phyloP scores from a whole-genome alignment of 169 alveolate species.

The Eimeria nieschulzi region DNA sequence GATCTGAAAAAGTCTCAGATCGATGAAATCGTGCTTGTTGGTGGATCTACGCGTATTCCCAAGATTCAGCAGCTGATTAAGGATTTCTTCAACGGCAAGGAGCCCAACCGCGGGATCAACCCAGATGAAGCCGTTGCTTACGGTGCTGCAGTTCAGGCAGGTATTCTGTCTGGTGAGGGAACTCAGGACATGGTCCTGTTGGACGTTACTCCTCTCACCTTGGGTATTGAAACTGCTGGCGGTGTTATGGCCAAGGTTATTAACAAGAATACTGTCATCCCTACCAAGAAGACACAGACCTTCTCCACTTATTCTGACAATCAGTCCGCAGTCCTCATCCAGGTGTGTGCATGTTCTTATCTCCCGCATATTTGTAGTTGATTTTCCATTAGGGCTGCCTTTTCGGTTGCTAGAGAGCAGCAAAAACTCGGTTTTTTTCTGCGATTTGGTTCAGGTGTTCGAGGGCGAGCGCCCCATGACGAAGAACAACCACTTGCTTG shows the following conservation, averaged over 20 bases:
- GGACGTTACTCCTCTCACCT: slow-evolving; percentile 95
- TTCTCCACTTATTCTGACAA: slow-evolving; percentile 97
- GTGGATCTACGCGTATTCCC: slow-evolving; percentile 96
- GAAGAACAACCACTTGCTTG: slow-evolving; percentile 95
- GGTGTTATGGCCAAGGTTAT: slow-evolving; percentile 97
- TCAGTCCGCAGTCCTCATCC: slow-evolving; percentile 95
- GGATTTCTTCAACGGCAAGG: slow-evolving; percentile 94
- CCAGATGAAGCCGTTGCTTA: slow-evolving; percentile 97
- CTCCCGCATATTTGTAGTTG: neutral
- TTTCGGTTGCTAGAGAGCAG: neutral
- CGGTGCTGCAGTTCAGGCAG: slow-evolving; percentile 97
- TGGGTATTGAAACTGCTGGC: slow-evolving; percentile 97
- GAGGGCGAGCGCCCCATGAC: slow-evolving; percentile 98
- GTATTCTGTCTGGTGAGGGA: slow-evolving; percentile 93
- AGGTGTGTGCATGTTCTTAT: slow-evolving; percentile 65
- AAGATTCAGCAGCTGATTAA: slow-evolving; percentile 92
- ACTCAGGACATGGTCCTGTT: slow-evolving; percentile 91
- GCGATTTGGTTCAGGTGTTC: slow-evolving; percentile 83
- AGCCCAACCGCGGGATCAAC: slow-evolving; percentile 93
- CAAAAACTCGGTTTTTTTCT: neutral
- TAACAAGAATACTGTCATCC: slow-evolving; percentile 95
- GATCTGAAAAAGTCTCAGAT: slow-evolving; percentile 89
- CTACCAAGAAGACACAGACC: slow-evolving; percentile 95
- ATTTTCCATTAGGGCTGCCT: neutral
- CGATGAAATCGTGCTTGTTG: slow-evolving; percentile 96